phyloP scores from a whole-genome alignment of 345 rosid genomes.

The Rhodamnia rubescens region DNA sequence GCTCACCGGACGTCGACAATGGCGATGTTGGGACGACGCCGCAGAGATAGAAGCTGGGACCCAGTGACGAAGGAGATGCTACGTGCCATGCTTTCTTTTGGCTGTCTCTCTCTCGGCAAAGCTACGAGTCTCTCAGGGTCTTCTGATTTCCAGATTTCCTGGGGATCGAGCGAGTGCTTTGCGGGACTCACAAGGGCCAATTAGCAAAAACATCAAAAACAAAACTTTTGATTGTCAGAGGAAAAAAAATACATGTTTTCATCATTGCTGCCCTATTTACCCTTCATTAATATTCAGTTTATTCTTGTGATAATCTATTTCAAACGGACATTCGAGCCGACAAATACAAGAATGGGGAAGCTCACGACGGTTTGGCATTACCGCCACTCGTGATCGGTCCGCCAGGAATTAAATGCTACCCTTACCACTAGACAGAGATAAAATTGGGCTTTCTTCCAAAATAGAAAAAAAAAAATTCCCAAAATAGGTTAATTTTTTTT shows the following conservation, averaged over 20 bases:
- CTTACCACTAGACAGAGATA: not conserved
- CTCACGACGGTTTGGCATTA: too few species aligned
- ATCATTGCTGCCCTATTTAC: too few species aligned
- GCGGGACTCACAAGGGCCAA: not conserved
- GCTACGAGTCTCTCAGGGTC: not conserved
- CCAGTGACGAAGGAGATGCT: slow-evolving; percentile 70
- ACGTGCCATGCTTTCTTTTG: slow-evolving; percentile 38
- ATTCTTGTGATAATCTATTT: not conserved
- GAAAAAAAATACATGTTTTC: too few species aligned
- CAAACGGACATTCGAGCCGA: not conserved
- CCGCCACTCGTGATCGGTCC: too few species aligned
- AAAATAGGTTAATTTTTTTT: too few species aligned
- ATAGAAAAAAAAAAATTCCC: too few species aligned
- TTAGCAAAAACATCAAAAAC: too few species aligned
- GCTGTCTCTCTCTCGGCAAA: not conserved
- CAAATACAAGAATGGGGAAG: not conserved
- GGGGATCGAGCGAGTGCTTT: not conserved
- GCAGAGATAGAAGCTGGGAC: slow-evolving; percentile 63
- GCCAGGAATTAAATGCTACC: not conserved
- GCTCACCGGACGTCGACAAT: slow-evolving; percentile 76
- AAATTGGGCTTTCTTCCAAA: too few species aligned
- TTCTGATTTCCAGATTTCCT: not conserved
- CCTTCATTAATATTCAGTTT: too few species aligned
- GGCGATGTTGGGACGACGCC: slow-evolving; percentile 61
- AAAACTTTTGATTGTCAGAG: too few species aligned